Conservation (phyloP, 257 asterid genomes). For the Cordia subcordata region DNA sequence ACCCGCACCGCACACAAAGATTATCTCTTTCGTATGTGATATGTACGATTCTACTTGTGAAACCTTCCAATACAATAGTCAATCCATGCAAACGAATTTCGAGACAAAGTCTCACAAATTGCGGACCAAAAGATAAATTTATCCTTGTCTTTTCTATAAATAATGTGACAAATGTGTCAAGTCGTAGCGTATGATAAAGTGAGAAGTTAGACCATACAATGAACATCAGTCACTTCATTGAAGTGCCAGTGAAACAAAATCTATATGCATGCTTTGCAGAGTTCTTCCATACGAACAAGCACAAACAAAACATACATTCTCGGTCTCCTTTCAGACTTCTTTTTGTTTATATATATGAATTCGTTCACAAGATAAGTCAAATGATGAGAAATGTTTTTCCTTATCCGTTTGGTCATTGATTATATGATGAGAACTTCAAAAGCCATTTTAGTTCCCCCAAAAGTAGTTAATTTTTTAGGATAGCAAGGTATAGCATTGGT, state of each 20-base stretch:
- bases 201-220: slow-evolving; percentile 6
- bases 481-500: too few relatives aligned
- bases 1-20: slow-evolving; percentile 37
- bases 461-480: too few relatives aligned
- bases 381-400: too few relatives aligned
- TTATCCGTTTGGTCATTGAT: too few relatives aligned
- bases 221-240: slow-evolving; percentile 47
- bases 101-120: slow-evolving; percentile 33
- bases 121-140: slow-evolving; percentile 38
- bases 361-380: neutral
- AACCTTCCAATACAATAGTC: slow-evolving; percentile 26
- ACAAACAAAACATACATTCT: slow-evolving; percentile 20
- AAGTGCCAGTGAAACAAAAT: slow-evolving; percentile 12
- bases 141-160: slow-evolving; percentile 29
- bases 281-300: slow-evolving; percentile 7
- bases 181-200: slow-evolving; percentile 17
- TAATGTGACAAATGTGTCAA: slow-evolving; percentile 26
- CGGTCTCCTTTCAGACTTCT: slow-evolving; percentile 12
- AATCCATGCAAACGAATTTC: slow-evolving; percentile 45
- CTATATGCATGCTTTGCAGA: slow-evolving; percentile 9
- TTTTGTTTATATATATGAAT: neutral
- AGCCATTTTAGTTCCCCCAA: too few relatives aligned
- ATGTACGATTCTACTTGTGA: neutral
- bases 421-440: too few relatives aligned
- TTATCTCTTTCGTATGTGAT: slow-evolving; percentile 5